phyloP scores from a whole-genome alignment of 1,139 yeast genomes.

The Diutina scorzettiae region DNA sequence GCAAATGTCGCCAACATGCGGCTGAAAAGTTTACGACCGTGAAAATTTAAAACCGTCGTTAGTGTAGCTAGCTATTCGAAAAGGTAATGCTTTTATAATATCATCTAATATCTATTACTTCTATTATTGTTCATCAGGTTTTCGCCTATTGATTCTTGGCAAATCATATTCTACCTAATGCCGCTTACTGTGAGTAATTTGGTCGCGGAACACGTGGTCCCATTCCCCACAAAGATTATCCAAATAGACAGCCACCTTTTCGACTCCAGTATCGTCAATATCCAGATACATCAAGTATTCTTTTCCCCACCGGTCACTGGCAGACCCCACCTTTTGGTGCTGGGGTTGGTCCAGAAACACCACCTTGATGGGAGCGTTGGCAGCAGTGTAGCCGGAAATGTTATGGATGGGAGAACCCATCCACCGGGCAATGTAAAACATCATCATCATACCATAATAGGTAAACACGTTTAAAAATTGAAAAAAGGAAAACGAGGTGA shows the following conservation, averaged over 20 bases:
- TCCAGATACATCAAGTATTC: slow-evolving; percentile 48
- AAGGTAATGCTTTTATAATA: too few relatives aligned
- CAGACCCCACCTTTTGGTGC: slow-evolving; percentile 59
- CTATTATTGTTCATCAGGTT: too few relatives aligned
- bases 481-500: slow-evolving; percentile 71
- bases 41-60: too few relatives aligned
- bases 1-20: too few relatives aligned
- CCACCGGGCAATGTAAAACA: slow-evolving; percentile 76
- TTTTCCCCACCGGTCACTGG: slow-evolving; percentile 47
- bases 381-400: slow-evolving; percentile 79
- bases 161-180: too few relatives aligned
- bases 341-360: background rate
- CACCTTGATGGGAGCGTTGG: slow-evolving; percentile 55
- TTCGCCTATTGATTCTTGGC: too few relatives aligned
- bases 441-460: slow-evolving; percentile 70
- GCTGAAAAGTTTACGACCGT: too few relatives aligned
- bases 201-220: slow-evolving; percentile 61
- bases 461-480: slow-evolving; percentile 67
- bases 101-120: too few relatives aligned
- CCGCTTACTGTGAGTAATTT: slow-evolving; percentile 45
- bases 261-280: slow-evolving; percentile 52
- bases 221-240: slow-evolving; percentile 44
- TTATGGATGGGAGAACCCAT: slow-evolving; percentile 83
- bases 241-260: slow-evolving; percentile 51
- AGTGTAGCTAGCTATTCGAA: too few relatives aligned